Evolutionary conservation across 1,284 basidiomycete species (phyloP).

Genomic region (Apiotrichum montevideense): DNA sequence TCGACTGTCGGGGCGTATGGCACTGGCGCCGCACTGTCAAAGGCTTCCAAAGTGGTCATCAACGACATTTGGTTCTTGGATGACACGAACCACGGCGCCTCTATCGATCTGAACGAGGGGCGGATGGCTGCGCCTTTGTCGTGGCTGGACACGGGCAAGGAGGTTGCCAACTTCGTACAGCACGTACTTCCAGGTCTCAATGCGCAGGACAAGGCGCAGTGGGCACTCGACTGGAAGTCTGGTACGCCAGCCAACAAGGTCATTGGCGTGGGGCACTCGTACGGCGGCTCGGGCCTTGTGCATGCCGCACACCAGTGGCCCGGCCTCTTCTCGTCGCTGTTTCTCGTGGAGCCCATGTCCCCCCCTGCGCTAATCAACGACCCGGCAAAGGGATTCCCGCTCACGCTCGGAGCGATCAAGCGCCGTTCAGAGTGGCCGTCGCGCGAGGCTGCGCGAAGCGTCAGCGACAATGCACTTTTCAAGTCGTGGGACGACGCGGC

Average conservation of each 20-base stretch:
- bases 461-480: constrained; percentile 50
- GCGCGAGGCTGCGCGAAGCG: constrained; percentile 57
- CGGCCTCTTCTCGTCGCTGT: constrained; percentile 61
- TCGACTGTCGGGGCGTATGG: background rate
- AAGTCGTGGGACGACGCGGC: constrained; percentile 54
- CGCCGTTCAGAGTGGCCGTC: constrained; percentile 59
- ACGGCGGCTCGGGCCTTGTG: constrained; percentile 62
- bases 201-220: background rate
- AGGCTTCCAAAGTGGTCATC: constrained; percentile 36
- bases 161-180: constrained; percentile 45
- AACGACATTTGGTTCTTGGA: constrained; percentile 78
- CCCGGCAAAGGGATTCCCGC: constrained; percentile 11
- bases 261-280: constrained; percentile 71
- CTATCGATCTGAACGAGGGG: constrained; percentile 59
- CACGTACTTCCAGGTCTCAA: constrained; percentile 42
- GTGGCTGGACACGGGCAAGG: constrained; percentile 46
- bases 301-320: constrained; percentile 61
- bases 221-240: constrained; percentile 51
- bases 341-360: constrained; percentile 68
- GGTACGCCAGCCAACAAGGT: constrained; percentile 16
- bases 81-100: constrained; percentile 68
- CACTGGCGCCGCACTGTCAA: background rate
- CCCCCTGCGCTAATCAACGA: constrained; percentile 18
- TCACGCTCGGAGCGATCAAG: constrained; percentile 52
- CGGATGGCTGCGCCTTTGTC: constrained; percentile 46